These are phyloP conservation scores for Patellifolia procumbens DNA, from an alignment of 179 eudicot species.

Conservation along the genomic window DNA sequence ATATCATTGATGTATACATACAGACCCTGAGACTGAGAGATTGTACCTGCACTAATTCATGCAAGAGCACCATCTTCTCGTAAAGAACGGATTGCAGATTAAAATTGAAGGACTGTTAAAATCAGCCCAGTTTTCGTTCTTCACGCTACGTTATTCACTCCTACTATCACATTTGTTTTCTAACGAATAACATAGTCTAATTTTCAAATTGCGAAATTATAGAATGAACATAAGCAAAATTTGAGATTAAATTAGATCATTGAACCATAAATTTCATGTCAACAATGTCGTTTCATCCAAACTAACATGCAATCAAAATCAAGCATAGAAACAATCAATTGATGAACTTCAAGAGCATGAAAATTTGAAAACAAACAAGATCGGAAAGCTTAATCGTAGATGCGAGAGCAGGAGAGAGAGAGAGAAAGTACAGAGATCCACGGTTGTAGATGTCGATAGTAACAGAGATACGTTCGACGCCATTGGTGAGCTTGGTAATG, in stretches of 20 bases:
- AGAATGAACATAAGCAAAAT: background rate
- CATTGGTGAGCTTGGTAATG: slow-evolving; percentile 60
- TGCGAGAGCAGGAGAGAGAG: background rate
- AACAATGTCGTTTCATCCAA: background rate
- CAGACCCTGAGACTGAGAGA: too few species aligned
- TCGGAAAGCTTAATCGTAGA: background rate
- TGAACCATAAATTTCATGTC: background rate
- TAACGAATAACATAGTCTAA: background rate
- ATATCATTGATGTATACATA: too few species aligned
- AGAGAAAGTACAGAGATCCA: slow-evolving; percentile 61
- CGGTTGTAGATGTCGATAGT: slow-evolving; percentile 68
- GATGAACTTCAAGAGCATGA: background rate
- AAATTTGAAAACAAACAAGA: background rate
- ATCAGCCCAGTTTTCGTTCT: too few species aligned
- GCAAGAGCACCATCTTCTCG: too few species aligned
- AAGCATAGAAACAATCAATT: background rate
- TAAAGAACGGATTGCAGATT: too few species aligned
- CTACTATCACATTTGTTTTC: background rate
- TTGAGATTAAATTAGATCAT: background rate
- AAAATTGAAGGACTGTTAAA: too few species aligned
- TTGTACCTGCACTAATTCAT: too few species aligned
- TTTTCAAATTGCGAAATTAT: background rate
- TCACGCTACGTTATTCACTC: background rate
- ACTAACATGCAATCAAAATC: slow-evolving; percentile 1
- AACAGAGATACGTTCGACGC: slow-evolving; percentile 69